Evolutionary conservation across 2,329 filamentous ascomycete genomes (phyloP).

Genomic region (Pyrenophora teres): DNA sequence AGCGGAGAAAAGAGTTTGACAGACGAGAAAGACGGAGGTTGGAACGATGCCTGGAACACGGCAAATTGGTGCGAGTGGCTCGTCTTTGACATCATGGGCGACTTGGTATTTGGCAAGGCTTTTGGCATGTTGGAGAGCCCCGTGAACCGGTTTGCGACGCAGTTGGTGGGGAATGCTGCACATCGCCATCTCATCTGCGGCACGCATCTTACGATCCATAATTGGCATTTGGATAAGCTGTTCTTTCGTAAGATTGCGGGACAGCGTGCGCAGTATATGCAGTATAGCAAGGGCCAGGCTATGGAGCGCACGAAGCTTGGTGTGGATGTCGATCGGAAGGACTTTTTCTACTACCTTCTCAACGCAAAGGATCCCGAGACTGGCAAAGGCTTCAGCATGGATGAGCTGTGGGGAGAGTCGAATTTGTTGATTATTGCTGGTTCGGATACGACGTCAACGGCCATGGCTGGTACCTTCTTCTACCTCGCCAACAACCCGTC

Average conservation of each 20-base stretch:
- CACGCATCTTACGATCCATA: conserved; percentile 51
- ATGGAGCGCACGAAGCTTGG: conserved; percentile 51
- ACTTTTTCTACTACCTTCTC: conserved; percentile 56
- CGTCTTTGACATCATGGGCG: conserved; percentile 59
- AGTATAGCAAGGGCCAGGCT: conserved; percentile 50
- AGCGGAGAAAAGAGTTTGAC: conserved; percentile 11
- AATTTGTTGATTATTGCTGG: conserved; percentile 57
- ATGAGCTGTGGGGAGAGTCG: conserved; percentile 57
- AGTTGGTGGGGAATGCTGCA: conserved; percentile 51
- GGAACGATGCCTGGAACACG: conserved; percentile 52
- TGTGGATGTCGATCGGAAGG: conserved; percentile 49
- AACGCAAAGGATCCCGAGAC: conserved; percentile 55
- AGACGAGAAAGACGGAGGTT: conserved; percentile 38
- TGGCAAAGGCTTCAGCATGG: conserved; percentile 50
- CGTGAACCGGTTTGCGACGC: conserved; percentile 49
- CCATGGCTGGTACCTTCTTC: conserved; percentile 50
- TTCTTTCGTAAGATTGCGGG: conserved; percentile 52
- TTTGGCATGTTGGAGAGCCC: conserved; percentile 51
- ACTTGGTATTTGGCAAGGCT: conserved; percentile 53
- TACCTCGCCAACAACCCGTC: conserved; percentile 51
- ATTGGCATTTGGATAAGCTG: conserved; percentile 51
- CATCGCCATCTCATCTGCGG: conserved; percentile 53
- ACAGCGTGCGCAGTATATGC: conserved; percentile 49
- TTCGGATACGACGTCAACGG: conserved; percentile 52
- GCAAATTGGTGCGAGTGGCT: conserved; percentile 53